Conservation (phyloP, 2,329 filamentous ascomycete species). For the Phyllosticta citriasiana region DNA sequence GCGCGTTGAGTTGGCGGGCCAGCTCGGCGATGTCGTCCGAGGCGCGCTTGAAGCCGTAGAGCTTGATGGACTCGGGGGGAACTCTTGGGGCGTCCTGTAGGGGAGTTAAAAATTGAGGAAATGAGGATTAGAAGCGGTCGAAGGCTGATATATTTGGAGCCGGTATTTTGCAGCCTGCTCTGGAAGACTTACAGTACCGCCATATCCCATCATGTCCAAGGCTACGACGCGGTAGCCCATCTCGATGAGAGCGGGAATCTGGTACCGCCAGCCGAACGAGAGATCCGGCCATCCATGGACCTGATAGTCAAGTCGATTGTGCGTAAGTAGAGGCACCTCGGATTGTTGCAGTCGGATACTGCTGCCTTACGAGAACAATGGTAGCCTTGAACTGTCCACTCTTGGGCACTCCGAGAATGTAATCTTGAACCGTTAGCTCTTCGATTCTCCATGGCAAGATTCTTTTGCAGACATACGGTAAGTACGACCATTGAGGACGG, state of each 20-base stretch:
- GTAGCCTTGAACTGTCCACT: conserved; percentile 38
- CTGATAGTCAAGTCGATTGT: conserved; percentile 19
- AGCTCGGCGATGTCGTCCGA: conserved; percentile 68
- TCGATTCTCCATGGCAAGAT: not conserved
- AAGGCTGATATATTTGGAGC: not conserved
- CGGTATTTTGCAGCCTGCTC: not conserved
- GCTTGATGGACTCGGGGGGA: conserved; percentile 49
- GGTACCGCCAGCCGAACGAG: conserved; percentile 77
- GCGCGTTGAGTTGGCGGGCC: conserved; percentile 46
- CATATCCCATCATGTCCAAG: conserved; percentile 82
- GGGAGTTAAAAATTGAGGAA: not conserved
- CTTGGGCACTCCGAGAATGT: conserved; percentile 41
- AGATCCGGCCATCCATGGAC: conserved; percentile 79
- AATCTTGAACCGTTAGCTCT: conserved; percentile 23
- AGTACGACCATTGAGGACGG: conserved; percentile 55
- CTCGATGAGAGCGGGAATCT: conserved; percentile 66
- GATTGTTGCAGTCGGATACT: not conserved
- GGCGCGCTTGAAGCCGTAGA: conserved; percentile 64
- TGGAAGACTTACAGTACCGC: conserved; percentile 48
- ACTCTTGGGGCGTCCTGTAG: conserved; percentile 34
- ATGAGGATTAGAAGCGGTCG: not conserved
- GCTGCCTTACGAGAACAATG: conserved; percentile 40
- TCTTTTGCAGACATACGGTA: conserved; percentile 39
- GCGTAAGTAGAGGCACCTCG: not conserved
- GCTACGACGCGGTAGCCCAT: conserved; percentile 70